A percentile compares a stretch with the other conserved stretches of the same genome.
These are phyloP conservation scores for Tricladium varicosporioides DNA, from an alignment of 2,329 filamentous ascomycete species.

Conservation along the genomic window DNA sequence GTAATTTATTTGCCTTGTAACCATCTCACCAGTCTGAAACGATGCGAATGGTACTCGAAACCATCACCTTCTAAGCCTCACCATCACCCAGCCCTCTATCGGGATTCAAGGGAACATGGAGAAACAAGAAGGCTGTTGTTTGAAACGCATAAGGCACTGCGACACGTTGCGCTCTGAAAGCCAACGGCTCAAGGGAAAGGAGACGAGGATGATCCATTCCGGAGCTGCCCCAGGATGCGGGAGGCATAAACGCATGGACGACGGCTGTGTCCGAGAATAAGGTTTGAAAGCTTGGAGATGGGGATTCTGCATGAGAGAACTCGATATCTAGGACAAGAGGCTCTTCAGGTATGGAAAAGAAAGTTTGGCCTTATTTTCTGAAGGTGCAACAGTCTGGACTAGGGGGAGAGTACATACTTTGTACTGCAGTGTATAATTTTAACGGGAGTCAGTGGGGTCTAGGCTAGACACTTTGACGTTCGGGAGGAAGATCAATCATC, in stretches of 20 bases:
- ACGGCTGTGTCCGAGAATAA: constrained; percentile 5
- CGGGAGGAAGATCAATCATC: background rate
- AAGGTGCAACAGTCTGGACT: background rate
- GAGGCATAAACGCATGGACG: constrained; percentile 14
- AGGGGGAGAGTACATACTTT: background rate
- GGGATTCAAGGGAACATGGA: background rate
- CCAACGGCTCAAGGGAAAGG: background rate
- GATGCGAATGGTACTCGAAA: background rate
- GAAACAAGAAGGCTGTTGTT: background rate
- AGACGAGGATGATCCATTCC: constrained; percentile 15
- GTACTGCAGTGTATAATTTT: background rate
- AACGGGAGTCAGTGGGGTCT: background rate
- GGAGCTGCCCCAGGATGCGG: background rate
- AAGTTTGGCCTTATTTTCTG: constrained; percentile 12
- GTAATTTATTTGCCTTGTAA: background rate
- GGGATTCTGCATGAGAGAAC: constrained; percentile 4
- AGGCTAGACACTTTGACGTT: background rate
- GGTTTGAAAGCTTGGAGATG: constrained; percentile 4
- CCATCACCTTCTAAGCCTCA: background rate
- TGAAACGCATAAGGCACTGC: constrained; percentile 14
- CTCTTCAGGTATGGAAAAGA: constrained; percentile 11
- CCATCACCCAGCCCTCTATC: background rate
- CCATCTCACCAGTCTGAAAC: background rate
- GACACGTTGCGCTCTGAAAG: background rate
- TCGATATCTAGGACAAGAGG: background rate